These are phyloP conservation scores for Acer yangbiense DNA, from an alignment of 345 rosid genomes.

Conservation along the genomic window DNA sequence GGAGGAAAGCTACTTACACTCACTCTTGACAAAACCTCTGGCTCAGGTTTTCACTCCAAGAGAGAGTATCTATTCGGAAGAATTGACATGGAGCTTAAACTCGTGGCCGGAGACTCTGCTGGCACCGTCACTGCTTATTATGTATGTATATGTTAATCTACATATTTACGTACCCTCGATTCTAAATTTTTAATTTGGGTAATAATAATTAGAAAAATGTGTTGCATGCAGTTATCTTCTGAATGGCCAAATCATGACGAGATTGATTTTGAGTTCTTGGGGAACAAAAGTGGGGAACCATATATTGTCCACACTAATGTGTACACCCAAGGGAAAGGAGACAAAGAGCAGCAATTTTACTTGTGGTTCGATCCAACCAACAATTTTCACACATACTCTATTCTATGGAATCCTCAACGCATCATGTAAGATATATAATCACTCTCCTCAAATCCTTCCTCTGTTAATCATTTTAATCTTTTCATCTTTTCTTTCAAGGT, in stretches of 20 bases:
- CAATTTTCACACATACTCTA: conserved; percentile 64
- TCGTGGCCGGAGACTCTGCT: conserved; percentile 35
- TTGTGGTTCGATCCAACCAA: conserved; percentile 68
- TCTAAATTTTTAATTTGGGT: no score
- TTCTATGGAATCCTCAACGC: conserved; percentile 55
- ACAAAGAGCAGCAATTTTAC: conserved; percentile 63
- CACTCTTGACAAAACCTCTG: conserved; percentile 27
- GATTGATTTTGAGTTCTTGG: conserved; percentile 75
- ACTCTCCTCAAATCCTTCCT: background rate
- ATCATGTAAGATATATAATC: conserved; percentile 41
- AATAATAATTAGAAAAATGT: background rate
- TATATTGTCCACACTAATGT: conserved; percentile 68
- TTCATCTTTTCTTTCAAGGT: background rate
- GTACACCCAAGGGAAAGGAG: conserved; percentile 57
- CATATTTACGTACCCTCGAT: no score
- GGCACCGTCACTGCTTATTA: conserved; percentile 38
- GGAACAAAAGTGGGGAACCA: conserved; percentile 60
- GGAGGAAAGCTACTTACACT: conserved; percentile 26
- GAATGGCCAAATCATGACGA: conserved; percentile 52
- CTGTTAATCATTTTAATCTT: no score
- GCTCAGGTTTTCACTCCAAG: conserved; percentile 31
- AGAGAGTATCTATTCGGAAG: conserved; percentile 26
- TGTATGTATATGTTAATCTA: conserved; percentile 5
- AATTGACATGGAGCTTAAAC: conserved; percentile 30
- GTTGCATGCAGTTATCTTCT: conserved; percentile 46